Percentiles rank a stretch among this genome's conserved stretches.
Evolutionary conservation across 1,284 basidiomycete species (phyloP).

Genomic region (Stygiomarasmius scandens): DNA sequence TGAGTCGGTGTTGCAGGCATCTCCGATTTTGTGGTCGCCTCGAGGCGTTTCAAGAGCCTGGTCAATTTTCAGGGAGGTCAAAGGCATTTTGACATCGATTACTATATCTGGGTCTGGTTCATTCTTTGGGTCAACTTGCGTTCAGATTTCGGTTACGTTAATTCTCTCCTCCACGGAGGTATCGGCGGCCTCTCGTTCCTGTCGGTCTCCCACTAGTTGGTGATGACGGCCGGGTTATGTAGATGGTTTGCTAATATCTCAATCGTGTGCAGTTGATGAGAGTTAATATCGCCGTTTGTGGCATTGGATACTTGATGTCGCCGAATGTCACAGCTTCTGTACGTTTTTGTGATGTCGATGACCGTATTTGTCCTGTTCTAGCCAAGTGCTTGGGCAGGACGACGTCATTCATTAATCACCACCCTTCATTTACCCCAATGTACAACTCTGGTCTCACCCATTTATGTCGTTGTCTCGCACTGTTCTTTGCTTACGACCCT

Average conservation of each 20-base stretch:
- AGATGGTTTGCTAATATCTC: not conserved
- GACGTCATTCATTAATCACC: not conserved
- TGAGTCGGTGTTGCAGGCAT: slow-evolving; percentile 2
- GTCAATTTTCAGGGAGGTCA: not conserved
- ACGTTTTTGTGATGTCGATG: not conserved
- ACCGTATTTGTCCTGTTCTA: not conserved
- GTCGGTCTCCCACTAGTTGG: not conserved
- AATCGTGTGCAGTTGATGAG: not conserved
- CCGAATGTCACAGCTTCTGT: not conserved
- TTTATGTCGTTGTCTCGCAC: not conserved
- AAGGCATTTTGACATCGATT: not conserved
- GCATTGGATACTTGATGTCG: not conserved
- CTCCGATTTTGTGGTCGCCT: not conserved
- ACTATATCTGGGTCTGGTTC: not conserved
- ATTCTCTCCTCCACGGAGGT: not conserved
- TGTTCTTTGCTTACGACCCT: not conserved
- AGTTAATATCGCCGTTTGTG: not conserved
- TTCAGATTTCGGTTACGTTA: not conserved
- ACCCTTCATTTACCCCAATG: not conserved
- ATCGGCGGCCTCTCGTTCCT: not conserved
- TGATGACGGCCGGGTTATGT: not conserved
- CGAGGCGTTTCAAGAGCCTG: not conserved
- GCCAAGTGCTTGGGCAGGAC: not conserved
- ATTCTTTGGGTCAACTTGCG: not conserved
- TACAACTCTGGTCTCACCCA: not conserved